Conservation (phyloP, 768 basidiomycete genomes). For the Lentinula boryana region DNA sequence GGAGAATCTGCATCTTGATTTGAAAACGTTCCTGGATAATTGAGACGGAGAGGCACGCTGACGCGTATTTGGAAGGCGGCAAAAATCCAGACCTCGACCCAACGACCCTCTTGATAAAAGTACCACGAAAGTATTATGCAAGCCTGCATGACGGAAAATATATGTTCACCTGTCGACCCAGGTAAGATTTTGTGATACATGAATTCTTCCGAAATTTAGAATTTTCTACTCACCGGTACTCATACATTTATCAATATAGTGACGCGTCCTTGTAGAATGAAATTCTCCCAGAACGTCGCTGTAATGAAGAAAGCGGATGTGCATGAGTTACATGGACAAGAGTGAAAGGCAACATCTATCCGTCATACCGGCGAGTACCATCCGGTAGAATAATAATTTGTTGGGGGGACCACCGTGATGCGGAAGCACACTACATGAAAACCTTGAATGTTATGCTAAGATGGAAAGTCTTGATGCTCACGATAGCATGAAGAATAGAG, state of each 20-base stretch:
- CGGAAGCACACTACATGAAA: slow-evolving; percentile 61
- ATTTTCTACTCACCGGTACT: slow-evolving; percentile 35
- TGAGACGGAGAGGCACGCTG: slow-evolving; percentile 74
- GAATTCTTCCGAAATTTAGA: neutral
- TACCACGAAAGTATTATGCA: slow-evolving; percentile 86
- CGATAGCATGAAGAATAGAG: slow-evolving; percentile 87
- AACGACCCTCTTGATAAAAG: slow-evolving; percentile 83
- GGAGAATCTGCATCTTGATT: slow-evolving; percentile 62
- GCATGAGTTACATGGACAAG: neutral
- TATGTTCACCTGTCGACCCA: slow-evolving; percentile 57
- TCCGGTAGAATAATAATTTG: slow-evolving; percentile 63
- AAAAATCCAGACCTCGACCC: slow-evolving; percentile 92
- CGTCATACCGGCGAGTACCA: slow-evolving; percentile 48
- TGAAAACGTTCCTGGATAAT: slow-evolving; percentile 81
- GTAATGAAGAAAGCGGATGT: too few relatives aligned
- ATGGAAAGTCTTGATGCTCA: slow-evolving; percentile 11
- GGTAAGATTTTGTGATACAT: neutral
- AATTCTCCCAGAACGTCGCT: slow-evolving; percentile 81
- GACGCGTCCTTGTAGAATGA: slow-evolving; percentile 81
- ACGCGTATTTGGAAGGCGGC: slow-evolving; percentile 81
- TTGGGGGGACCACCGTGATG: slow-evolving; percentile 78
- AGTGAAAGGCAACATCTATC: too few relatives aligned
- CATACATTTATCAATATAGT: slow-evolving; percentile 87
- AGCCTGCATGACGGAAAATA: slow-evolving; percentile 83
- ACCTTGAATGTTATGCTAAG: slow-evolving; percentile 1